Base-by-base conservation (phyloP, 2,329 filamentous ascomycete genomes). In the Septoria petroselini region DNA sequence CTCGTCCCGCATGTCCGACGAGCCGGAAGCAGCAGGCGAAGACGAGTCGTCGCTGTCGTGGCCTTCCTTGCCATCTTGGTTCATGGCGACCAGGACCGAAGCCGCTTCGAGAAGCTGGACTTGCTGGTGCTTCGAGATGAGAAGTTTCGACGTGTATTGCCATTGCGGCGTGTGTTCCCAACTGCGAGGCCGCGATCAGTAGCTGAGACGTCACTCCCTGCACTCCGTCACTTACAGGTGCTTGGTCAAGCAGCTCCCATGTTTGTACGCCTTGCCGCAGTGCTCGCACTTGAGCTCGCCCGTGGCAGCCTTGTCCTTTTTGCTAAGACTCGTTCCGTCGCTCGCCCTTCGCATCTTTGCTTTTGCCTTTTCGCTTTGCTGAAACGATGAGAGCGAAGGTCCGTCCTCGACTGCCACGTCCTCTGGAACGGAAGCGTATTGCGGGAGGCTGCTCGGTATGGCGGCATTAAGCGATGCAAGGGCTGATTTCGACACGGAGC, bases 191-290 rank as follows among this genome's bases (percentile, higher is more conserved):
- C 43, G 33, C 21, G 29, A 44, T 59, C 41, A 59, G 57, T 47
- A 29, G 40, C 11, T 31, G 15, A 40, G 30, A n/a, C 43, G 17
- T 23, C 23, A 35, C 37, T 35, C 30, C 42, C 17, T 30, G 27
- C 35, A 18, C 21, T 41, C 38, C 18, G 14, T 43, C 41, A 95
- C 93, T 82, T 84, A 97, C 93, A 96, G 86, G 84, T 98, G 93
- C 83, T 97, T 98, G 71, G 88, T 94, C 79, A 98, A 83, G 83
- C 93, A 98, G 78, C 93, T 97, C 83, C 91, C 95, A 81, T 98
- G 93, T 84, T 98, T 98, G 83, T 98, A 98, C 75, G 90, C 90
- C 81, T 98, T 98, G 73, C 91, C 91, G 78, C 93, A 98, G 74
- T 91, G 91, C 70, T 95, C 89, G 77, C 93, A 98, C 73, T 87